Conservation (phyloP, 2,329 filamentous ascomycete genomes). For the Harringtonia aguacate region DNA sequence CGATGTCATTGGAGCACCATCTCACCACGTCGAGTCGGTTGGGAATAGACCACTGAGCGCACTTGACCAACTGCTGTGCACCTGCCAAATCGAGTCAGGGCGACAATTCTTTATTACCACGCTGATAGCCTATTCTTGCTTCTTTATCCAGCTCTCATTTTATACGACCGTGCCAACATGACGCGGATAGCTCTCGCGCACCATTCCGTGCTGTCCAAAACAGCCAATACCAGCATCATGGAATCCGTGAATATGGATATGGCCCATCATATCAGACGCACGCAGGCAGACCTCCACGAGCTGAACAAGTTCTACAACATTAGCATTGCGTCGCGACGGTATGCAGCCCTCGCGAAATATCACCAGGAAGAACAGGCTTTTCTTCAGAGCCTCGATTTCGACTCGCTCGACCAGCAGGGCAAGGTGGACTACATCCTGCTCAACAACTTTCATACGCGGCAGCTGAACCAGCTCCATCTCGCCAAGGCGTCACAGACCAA, state of each 20-base stretch:
- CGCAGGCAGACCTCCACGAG: not conserved
- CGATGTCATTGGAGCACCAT: too few relatives aligned
- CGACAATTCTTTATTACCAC: too few relatives aligned
- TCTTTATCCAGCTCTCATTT: too few relatives aligned
- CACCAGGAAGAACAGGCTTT: not conserved
- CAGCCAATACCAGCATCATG: not conserved
- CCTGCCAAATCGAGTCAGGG: too few relatives aligned
- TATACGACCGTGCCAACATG: too few relatives aligned
- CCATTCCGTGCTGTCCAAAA: not conserved
- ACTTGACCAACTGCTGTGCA: too few relatives aligned
- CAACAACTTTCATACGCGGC: slow-evolving; percentile 30
- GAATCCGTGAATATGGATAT: not conserved
- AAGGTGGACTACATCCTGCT: slow-evolving; percentile 39
- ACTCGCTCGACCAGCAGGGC: slow-evolving; percentile 27
- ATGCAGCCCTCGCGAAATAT: not conserved
- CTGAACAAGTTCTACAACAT: not conserved
- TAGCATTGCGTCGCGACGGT: not conserved
- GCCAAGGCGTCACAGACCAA: slow-evolving; percentile 25
- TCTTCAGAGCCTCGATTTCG: not conserved
- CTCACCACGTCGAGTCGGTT: too few relatives aligned
- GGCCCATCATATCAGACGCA: not conserved
- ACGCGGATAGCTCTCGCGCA: not conserved
- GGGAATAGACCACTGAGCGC: too few relatives aligned
- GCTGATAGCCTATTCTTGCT: too few relatives aligned
- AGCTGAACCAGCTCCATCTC: slow-evolving; percentile 25